Evolutionary conservation across 768 basidiomycete species (phyloP), one percentile per base, ranked within the genome.

Genomic region (Grammothele lineata): DNA sequence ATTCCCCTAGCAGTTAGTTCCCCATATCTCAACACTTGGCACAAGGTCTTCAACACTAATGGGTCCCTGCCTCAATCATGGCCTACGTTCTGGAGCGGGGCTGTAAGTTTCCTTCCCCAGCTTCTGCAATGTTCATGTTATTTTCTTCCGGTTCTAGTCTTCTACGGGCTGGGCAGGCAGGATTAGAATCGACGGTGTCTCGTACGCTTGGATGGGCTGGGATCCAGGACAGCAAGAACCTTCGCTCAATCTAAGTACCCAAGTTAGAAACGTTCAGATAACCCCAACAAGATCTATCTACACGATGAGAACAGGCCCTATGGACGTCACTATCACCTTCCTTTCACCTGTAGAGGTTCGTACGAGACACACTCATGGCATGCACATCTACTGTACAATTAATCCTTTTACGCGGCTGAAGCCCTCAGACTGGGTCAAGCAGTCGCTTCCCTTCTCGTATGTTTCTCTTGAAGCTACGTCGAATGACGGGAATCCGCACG

Each of bases 401-500:
- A n/a, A n/a, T 14, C 7, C 17, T 24, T 3, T 26, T n/a, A 25
- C 3, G 18, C n/a, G n/a, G n/a, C n/a, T n/a, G n/a, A n/a, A 70
- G 66, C 67, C 69, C 0, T 55, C 57, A 15, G 65, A 72, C 51
- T 62, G 64, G 44, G 63, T 68, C 37, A 57, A 57, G n/a, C 68
- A 70, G 43, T 70, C 70, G 1, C 42, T 71, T 4, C 70, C 71
- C 5, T 70, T 71, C 52, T 64, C 69, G 9, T 72, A 71, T 42
- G 27, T 71, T 11, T 54, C 61, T 9, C 44, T 72, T 3, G 52
- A 59, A 9, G 67, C 61, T 6, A 35, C 23, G 6, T 53, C 70
- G 0, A 51, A 55, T 15, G 70, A 72, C 40, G 66, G 62, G 7
- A 48, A 50, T 11, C 17, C 59, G 11, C 71, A 72, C 47, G 14